Base-by-base conservation (phyloP, 139 green algal species). In the Chlamydomonas schloesseri region DNA sequence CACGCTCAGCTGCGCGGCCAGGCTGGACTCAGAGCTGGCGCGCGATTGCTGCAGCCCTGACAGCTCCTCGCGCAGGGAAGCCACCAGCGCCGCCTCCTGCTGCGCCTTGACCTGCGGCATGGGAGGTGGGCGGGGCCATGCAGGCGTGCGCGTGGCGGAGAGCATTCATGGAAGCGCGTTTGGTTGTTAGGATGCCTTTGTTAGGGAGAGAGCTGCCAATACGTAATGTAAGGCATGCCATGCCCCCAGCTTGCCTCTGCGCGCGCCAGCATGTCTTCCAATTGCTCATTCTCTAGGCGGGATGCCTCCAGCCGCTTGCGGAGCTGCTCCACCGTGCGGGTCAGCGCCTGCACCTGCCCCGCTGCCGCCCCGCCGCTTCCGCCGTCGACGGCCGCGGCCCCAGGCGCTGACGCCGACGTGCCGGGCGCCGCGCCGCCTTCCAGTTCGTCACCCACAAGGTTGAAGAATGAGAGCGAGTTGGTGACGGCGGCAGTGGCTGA, bases 251-350 rank as follows among this genome's bases (percentile, higher is more conserved):
- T 42, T 8, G 37, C 65, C 65, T 97, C 94, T 31, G 94, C 91
- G 1, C 81, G 42, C 8, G 83, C 76, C 76, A 97, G 87, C 88
- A 97, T 85, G 33, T 97, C 94, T 86, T 97, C 95, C 26, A 97
- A 88, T 87, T 97, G 93, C 89, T 90, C 65, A 69, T 96, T 96
- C 88, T 97, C 87, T 9, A 47, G 20, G 53, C 84, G 86, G 33
- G 88, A 71, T 26, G 83, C 75, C 47, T 96, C 92, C 69, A 97
- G 84, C 5, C 94, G 89, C 58, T 90, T 87, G n/a, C 91, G 88
- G 50, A 97, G 90, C 83, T 90, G 88, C 23, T 96, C 92, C 60
- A 18, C 94, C 87, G 68, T 95, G 69, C 73, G 88, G 80, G n/a
- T 69, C 42, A 79, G 78, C 15, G 53, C 37, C 36, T 75, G 68